Conservation (phyloP, 352 stramenopile species). For the Globisporangium paroecandrum region DNA sequence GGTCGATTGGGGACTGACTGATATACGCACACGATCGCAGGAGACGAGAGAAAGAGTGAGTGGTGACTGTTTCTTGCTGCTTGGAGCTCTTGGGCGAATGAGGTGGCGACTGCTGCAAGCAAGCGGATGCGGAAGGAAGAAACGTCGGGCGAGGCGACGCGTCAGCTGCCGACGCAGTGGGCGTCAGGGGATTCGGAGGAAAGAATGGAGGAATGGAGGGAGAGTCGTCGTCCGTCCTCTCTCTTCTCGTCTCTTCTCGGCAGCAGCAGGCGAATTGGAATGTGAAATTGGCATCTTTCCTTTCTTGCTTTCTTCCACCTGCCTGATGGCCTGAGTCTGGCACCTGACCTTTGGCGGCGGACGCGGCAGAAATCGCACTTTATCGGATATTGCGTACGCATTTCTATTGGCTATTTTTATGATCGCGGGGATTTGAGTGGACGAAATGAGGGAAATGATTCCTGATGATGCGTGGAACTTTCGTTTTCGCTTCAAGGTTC, state of each 20-base stretch:
- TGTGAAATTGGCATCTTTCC: conserved; percentile 3
- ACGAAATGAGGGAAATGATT: conserved; percentile 2
- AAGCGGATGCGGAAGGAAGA: neutral
- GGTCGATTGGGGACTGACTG: neutral
- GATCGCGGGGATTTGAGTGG: neutral
- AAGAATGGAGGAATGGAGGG: conserved; percentile 1
- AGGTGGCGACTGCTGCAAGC: neutral
- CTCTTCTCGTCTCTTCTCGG: neutral
- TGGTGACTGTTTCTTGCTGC: neutral
- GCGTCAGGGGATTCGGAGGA: conserved; percentile 11
- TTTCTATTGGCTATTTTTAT: conserved; percentile 7
- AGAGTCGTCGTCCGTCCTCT: neutral
- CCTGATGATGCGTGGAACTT: conserved; percentile 2
- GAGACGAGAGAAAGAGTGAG: neutral
- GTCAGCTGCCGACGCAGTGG: conserved; percentile 14
- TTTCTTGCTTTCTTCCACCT: neutral
- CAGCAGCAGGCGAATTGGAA: conserved; percentile 1
- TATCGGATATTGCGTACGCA: neutral
- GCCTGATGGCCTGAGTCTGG: neutral
- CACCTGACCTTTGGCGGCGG: conserved; percentile 2
- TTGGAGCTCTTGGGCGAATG: conserved; percentile 8
- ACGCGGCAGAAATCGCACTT: conserved; percentile 2
- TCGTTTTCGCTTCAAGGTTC: conserved; percentile 5
- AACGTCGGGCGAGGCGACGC: neutral
- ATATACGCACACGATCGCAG: neutral